Conservation (phyloP, 1,284 basidiomycete genomes). For the Cutaneotrichosporon sp. region DNA sequence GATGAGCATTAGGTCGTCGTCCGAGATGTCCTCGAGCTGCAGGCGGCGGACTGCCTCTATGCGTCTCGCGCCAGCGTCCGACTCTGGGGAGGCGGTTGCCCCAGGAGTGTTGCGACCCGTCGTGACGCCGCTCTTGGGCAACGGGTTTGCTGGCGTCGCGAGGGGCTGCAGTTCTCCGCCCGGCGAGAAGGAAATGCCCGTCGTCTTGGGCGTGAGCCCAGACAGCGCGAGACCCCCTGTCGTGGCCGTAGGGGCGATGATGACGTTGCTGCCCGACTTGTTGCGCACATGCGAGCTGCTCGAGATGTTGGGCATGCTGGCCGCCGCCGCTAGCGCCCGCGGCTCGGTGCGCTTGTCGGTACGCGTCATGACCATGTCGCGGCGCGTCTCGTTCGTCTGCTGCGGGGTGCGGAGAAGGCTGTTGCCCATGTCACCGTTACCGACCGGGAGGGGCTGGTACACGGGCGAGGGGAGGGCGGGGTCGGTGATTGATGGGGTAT, state of each 20-base stretch:
- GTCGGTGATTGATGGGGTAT: constrained; percentile 17
- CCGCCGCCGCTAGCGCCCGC: not conserved
- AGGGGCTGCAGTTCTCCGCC: not conserved
- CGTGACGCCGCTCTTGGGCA: not conserved
- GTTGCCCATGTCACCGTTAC: constrained; percentile 3
- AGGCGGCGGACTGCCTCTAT: constrained; percentile 42
- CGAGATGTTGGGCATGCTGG: constrained; percentile 7
- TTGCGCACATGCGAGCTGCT: not conserved
- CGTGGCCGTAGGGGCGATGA: not conserved
- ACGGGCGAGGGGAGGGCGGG: constrained; percentile 18
- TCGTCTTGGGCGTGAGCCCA: constrained; percentile 1
- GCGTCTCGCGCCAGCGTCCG: constrained; percentile 26
- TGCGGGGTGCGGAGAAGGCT: constrained; percentile 6
- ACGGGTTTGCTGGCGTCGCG: not conserved
- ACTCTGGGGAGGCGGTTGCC: constrained; percentile 9
- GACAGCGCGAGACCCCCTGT: not conserved
- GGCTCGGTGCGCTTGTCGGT: constrained; percentile 1
- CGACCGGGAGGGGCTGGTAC: constrained; percentile 12
- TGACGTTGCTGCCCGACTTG: not conserved
- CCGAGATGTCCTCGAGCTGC: constrained; percentile 35
- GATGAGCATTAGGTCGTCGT: constrained; percentile 42
- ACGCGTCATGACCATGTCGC: not conserved
- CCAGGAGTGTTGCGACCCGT: constrained; percentile 11
- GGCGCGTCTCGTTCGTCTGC: constrained; percentile 8
- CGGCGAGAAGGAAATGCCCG: constrained; percentile 2